Evolutionary conservation across 371 early-diverging fungal species (phyloP), one percentile per base, ranked within the genome.

Genomic region (Haplosporangium sp.): DNA sequence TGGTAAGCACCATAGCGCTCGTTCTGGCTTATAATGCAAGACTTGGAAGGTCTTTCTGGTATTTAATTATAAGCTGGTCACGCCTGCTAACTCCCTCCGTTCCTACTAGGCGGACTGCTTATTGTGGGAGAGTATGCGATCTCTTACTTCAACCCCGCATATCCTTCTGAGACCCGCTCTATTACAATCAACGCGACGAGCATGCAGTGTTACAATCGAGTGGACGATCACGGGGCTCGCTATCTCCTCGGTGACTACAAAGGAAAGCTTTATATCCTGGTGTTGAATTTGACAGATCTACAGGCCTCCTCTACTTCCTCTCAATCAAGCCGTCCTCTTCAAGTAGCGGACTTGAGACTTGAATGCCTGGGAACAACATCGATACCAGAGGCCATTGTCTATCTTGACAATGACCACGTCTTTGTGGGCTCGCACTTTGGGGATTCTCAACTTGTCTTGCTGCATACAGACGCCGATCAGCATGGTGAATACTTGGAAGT

Each of bases 371-470:
- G 92, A 20, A 56, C 87, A 81, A 88, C 85, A 20, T 82, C 90
- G 0, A 76, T 84, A 14, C 84, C 95, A 0, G 86, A 90, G 10
- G 85, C 89, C n/a, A 82, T 97, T 16, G 81, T 87, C 2, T 91
- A 92, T 64, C 81, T 96, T 8, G 90, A 86, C 51, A 82, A 85
- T 37, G 85, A 90, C 21, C 83, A 87, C 59, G 81, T 92, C 13
- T 97, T 87, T 70, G 77, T 96, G 53, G 96, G 97, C 5, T 95
- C 96, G 1, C 86, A 91, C 54, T 89, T 86, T 47, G 94, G 93
- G 11, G 97, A 98, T 82, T 94, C 96, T 11, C 86, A 89, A 59
- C 75, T 98, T 6, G 81, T 93, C 4, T 62, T 80, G 43, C 59
- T 94, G 29, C 67, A 72, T 14, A 60, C 69, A 0, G 74, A 88